A percentile compares a stretch with the other conserved stretches of the same genome.
Evolutionary conservation across 75 land plant genomes (phyloP).

Genomic region (Larix kaempferi): DNA sequence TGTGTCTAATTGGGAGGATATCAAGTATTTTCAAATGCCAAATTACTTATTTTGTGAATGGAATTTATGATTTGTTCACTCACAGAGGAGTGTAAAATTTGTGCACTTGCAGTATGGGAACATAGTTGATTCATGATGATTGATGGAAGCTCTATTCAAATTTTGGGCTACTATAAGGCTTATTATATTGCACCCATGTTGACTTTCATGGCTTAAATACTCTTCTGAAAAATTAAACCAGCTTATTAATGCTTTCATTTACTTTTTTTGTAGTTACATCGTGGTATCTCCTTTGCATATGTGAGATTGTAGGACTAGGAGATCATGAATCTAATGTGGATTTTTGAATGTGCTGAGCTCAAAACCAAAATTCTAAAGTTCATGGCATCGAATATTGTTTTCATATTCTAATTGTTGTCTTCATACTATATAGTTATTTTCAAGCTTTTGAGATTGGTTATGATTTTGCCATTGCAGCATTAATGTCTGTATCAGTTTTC

Average conservation of each 20-base stretch:
- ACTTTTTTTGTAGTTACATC: constrained; percentile 65
- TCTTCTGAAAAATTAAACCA: neutral
- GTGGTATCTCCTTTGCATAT: constrained; percentile 80
- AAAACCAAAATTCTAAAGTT: constrained; percentile 79
- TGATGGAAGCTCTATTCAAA: constrained; percentile 87
- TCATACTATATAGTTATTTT: neutral
- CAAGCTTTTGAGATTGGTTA: neutral
- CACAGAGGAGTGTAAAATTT: neutral
- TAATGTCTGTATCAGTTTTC: neutral
- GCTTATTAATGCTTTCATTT: neutral
- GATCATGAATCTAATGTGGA: constrained; percentile 35
- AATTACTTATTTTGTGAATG: neutral
- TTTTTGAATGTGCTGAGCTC: constrained; percentile 79
- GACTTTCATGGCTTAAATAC: neutral
- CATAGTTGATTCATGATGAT: constrained; percentile 96
- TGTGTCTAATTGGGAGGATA: neutral
- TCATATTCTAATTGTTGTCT: constrained; percentile 46
- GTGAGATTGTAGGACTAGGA: constrained; percentile 77
- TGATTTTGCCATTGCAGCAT: neutral
- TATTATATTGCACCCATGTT: neutral
- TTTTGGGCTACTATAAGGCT: constrained; percentile 88
- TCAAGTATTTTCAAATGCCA: neutral
- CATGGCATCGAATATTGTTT: constrained; percentile 74
- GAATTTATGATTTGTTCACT: neutral
- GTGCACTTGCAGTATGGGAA: constrained; percentile 70